These are phyloP conservation scores for Pseudocercospora pini-densiflorae DNA, from an alignment of 2,329 filamentous ascomycete genomes.

Conservation along the genomic window DNA sequence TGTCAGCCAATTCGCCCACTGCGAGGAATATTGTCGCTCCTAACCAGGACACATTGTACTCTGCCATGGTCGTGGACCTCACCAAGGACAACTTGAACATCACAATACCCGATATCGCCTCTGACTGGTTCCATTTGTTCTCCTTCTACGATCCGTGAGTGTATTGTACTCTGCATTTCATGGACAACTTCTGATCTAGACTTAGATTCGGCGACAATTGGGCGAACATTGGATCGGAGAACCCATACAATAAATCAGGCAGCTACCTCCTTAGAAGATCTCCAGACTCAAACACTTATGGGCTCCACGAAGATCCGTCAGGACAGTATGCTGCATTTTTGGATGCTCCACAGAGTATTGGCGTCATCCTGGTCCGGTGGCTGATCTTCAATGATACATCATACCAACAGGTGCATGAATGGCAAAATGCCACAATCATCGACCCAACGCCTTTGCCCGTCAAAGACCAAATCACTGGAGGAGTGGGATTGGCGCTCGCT, in stretches of 20 bases:
- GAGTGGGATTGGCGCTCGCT: neutral
- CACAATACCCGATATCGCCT: neutral
- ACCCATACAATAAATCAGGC: slow-evolving; percentile 13
- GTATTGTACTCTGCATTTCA: no score
- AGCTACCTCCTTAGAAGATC: slow-evolving; percentile 16
- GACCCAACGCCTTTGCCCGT: neutral
- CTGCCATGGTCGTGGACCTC: slow-evolving; percentile 28
- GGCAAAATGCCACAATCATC: slow-evolving; percentile 18
- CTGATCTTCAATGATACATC: slow-evolving; percentile 17
- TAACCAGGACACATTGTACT: slow-evolving; percentile 34
- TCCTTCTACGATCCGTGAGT: slow-evolving; percentile 23
- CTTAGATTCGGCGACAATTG: slow-evolving; percentile 24
- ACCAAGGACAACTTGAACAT: neutral
- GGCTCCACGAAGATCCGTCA: neutral
- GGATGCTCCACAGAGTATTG: slow-evolving; percentile 20
- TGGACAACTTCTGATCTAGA: no score
- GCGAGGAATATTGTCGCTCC: slow-evolving; percentile 28
- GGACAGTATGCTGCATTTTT: slow-evolving; percentile 17
- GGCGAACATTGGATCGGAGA: slow-evolving; percentile 24
- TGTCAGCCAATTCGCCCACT: slow-evolving; percentile 5
- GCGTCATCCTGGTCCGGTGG: slow-evolving; percentile 24
- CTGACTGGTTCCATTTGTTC: slow-evolving; percentile 29
- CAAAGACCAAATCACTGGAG: slow-evolving; percentile 10
- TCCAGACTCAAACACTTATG: slow-evolving; percentile 2
- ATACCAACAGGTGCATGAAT: slow-evolving; percentile 12